These are phyloP conservation scores for Geopyxis carbonaria DNA, from an alignment of 495 filamentous ascomycete genomes.

Conservation along the genomic window DNA sequence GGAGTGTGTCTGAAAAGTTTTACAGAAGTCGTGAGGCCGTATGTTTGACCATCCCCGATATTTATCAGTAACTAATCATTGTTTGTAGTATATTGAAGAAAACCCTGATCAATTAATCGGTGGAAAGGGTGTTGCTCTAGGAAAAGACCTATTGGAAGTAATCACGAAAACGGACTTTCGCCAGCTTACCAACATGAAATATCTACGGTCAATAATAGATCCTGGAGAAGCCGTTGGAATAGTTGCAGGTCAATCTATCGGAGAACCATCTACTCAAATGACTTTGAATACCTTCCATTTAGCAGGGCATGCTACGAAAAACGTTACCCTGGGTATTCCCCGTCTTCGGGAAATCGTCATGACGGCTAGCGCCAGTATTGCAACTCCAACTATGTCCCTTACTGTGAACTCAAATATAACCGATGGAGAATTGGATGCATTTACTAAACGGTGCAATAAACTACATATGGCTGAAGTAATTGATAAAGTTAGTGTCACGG, in stretches of 20 bases:
- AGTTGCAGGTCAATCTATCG: conserved; percentile 87
- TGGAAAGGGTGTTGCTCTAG: conserved; percentile 43
- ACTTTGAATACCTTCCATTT: conserved; percentile 99
- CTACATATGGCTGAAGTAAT: conserved; percentile 73
- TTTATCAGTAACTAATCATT: conserved; percentile 22
- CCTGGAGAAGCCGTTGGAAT: conserved; percentile 97
- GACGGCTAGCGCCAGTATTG: conserved; percentile 77
- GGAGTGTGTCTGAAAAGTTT: conserved; percentile 81
- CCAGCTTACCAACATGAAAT: conserved; percentile 72
- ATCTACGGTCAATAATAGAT: conserved; percentile 82
- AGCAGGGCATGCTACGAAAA: conserved; percentile 93
- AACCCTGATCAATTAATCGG: conserved; percentile 56
- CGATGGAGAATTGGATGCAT: conserved; percentile 50
- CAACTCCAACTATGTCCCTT: conserved; percentile 85
- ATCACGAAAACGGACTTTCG: conserved; percentile 56
- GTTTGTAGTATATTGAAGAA: conserved; percentile 47
- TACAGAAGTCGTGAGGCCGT: conserved; percentile 37
- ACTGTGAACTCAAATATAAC: conserved; percentile 56
- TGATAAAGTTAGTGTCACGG: conserved; percentile 62
- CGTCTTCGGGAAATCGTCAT: conserved; percentile 95
- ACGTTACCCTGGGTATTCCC: conserved; percentile 96
- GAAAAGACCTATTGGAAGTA: conserved; percentile 25
- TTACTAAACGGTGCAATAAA: conserved; percentile 84
- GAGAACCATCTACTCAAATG: conserved; percentile 97
- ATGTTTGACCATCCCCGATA: not conserved